Conservation (phyloP, 768 basidiomycete genomes). For the Macrolepiota fuliginosa region DNA sequence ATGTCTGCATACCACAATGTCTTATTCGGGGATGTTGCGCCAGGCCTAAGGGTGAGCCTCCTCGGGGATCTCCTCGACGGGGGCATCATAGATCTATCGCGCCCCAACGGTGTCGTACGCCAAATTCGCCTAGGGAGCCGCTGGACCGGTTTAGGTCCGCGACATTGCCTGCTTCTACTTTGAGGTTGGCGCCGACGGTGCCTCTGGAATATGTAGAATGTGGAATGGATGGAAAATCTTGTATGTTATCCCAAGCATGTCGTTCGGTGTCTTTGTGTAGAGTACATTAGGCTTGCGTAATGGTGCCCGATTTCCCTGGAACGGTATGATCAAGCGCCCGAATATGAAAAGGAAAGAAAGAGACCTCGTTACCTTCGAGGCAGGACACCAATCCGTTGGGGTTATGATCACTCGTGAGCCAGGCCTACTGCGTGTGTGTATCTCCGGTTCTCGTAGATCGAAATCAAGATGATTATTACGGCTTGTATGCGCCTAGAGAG, state of each 20-base stretch:
- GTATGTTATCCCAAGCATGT: neutral
- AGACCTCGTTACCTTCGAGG: neutral
- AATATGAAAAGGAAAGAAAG: neutral
- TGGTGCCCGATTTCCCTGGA: neutral
- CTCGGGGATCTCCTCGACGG: slow-evolving; percentile 32
- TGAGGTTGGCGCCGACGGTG: slow-evolving; percentile 26
- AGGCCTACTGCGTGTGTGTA: neutral
- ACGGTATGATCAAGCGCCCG: neutral
- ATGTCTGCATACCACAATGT: neutral
- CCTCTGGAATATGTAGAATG: neutral
- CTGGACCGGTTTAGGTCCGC: slow-evolving; percentile 23
- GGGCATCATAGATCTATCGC: slow-evolving; percentile 28
- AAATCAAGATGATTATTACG: slow-evolving; percentile 10
- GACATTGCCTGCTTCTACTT: neutral
- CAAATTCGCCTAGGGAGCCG: slow-evolving; percentile 34
- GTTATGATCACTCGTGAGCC: neutral
- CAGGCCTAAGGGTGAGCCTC: slow-evolving; percentile 9
- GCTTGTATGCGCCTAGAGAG: slow-evolving; percentile 10
- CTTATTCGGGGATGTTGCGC: slow-evolving; percentile 5
- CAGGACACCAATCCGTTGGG: neutral
- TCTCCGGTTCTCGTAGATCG: slow-evolving; percentile 1
- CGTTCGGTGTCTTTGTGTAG: neutral
- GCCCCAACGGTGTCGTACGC: slow-evolving; percentile 29
- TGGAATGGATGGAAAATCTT: neutral
- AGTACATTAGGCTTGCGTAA: neutral